These are phyloP conservation scores for Alternaria sp. DNA, from an alignment of 2,329 filamentous ascomycete species.

Conservation along the genomic window DNA sequence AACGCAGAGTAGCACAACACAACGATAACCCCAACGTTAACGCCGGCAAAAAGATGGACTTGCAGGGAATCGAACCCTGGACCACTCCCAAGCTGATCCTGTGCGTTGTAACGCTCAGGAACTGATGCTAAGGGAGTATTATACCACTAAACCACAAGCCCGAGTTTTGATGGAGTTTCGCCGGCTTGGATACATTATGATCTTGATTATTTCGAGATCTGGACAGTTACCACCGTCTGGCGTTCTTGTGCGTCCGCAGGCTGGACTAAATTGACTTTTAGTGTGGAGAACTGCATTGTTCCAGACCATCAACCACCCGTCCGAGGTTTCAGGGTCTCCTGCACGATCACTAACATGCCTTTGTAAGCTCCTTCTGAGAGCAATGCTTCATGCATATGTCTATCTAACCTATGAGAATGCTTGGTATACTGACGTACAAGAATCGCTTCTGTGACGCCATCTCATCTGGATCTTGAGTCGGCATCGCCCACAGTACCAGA, in stretches of 20 bases:
- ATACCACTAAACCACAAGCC: slow-evolving; percentile 32
- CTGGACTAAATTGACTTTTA: not conserved
- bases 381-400: not conserved
- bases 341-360: not conserved
- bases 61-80: slow-evolving; percentile 20
- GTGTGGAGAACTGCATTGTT: slow-evolving; percentile 1
- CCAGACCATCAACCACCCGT: not conserved
- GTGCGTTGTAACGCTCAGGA: not conserved
- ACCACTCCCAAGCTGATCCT: slow-evolving; percentile 16
- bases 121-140: slow-evolving; percentile 23
- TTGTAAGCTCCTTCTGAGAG: not conserved
- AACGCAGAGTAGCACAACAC: not conserved
- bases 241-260: too few species aligned
- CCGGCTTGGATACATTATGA: too few species aligned
- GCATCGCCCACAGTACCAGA: not conserved
- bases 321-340: not conserved
- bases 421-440: not conserved
- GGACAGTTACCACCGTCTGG: too few species aligned
- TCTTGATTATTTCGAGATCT: too few species aligned
- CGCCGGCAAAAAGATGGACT: slow-evolving; percentile 10
- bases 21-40: not conserved
- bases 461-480: too few species aligned
- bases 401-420: not conserved
- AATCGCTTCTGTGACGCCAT: not conserved
- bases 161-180: not conserved